phyloP scores from a whole-genome alignment of 148 eudicot species.

The Vaccinium vitisidaea region DNA sequence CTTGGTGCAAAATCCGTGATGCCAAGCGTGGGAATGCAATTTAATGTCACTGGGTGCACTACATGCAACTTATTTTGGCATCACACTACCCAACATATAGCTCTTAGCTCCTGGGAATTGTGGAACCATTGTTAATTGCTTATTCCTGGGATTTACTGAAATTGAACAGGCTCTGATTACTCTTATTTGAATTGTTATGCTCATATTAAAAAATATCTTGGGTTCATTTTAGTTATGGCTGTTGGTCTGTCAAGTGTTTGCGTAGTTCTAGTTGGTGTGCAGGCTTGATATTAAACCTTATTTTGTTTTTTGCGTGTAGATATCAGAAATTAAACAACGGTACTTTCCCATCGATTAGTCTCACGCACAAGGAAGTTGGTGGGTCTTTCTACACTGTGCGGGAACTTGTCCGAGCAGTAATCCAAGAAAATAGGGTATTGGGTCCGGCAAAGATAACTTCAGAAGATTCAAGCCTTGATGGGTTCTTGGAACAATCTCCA shows the following conservation, averaged over 20 bases:
- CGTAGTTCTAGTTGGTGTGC: neutral
- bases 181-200: neutral
- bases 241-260: slow-evolving; percentile 9
- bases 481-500: slow-evolving; percentile 35
- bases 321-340: slow-evolving; percentile 73
- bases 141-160: neutral
- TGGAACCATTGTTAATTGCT: slow-evolving; percentile 1
- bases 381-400: slow-evolving; percentile 92
- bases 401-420: slow-evolving; percentile 79
- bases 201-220: neutral
- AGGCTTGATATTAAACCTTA: neutral
- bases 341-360: slow-evolving; percentile 74
- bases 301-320: slow-evolving; percentile 39
- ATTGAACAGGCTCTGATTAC: neutral
- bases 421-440: slow-evolving; percentile 86
- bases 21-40: neutral
- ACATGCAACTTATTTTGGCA: neutral
- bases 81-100: neutral
- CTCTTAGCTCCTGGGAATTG: neutral
- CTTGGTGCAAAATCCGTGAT: neutral
- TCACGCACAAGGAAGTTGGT: slow-evolving; percentile 94
- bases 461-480: slow-evolving; percentile 34
- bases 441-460: slow-evolving; percentile 61
- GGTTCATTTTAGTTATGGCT: neutral
- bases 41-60: slow-evolving; percentile 1